Evolutionary conservation across 2,329 filamentous ascomycete species (phyloP), one percentile per base, ranked within the genome.

Genomic region (Colletotrichum sojae): DNA sequence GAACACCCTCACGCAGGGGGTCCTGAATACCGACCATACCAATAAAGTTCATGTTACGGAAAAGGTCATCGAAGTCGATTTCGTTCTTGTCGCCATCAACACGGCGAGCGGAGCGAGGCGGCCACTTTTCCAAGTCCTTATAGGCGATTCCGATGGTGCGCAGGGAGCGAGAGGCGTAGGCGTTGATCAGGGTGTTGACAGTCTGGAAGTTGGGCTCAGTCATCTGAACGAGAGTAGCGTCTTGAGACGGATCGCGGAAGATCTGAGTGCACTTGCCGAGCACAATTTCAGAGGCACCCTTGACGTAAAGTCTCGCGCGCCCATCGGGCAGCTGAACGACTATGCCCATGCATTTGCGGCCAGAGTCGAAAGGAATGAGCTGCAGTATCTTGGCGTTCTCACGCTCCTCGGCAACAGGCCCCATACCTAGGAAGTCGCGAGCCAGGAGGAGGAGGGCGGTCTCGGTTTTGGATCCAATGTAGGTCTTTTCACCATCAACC

Each of bases 81-180:
- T 91, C 87, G 45, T 84, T 85, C 73, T 85, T 85, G 77, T 91
- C 85, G 25, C 83, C 84, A 49, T 87, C 86, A n/a, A 79, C 78
- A 5, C 82, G 84, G 56, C 83, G 88, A 16, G 86, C 88, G 55
- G 87, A 86, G 69, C 84, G 87, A 5, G 94, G 94, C 39, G 95
- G 94, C 94, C 94, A 97, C 61, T 88, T 87, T 25, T 93, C 88
- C 73, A 96, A 97, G 74, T 97, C 94, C 64, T 90, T 91, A 80
- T 94, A 97, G 61, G 94, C 85, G 71, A 97, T 87, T 51, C 91
- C 93, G 73, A 97, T 97, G 1, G 94, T 97, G 71, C 94, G 89
- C 39, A 97, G 85, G 8, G 94, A 97, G 18, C 91, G 88, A 27
- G 88, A 89, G 10, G 94, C 94, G 77, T 97, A 97, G 54, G 86